Base-by-base conservation (phyloP, 164 flowering plant species). In the Pachysandra terminalis region DNA sequence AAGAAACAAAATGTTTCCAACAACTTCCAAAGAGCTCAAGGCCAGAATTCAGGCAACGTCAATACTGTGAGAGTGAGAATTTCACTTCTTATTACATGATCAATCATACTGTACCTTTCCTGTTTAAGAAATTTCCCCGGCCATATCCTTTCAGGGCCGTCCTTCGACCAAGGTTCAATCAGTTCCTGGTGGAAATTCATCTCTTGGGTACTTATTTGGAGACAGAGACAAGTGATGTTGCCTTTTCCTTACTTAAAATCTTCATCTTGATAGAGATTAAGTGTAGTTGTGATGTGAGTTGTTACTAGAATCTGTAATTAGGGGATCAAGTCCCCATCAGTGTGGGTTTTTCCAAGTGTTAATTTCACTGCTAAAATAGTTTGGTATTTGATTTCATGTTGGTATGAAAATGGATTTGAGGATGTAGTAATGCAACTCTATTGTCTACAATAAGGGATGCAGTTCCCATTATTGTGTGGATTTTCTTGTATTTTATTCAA, bases 201-300 rank as follows among this genome's bases (percentile, higher is more conserved):
- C 83, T 48, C 75, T 82, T 22, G 85, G 83, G 35, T 82, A 82
- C 81, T 74, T 82, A 72, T 81, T 81, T 71, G 82, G 82, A 69
- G 77, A 79, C 27, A 81, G 79, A 69, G 77, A 79, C 27, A 81
- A 81, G 73, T 81, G 66, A 74, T 65, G 35, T 58, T 58, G n/a
- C 61, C 26, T 19, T 27, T 37, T 58, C 40, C n/a, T n/a, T n/a
- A n/a, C n/a, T n/a, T n/a, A n/a, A n/a, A 17, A 37, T 27, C 61
- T 58, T 5, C 25, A 27, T 27, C 17, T 45, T 45, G 51, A 45
- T 45, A 10, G 51, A 1, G 6, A 10, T 12, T 45, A 12, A 40
- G 45, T 40, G 15, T 10, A 24, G 12, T 56, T 13, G 12, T 14
- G 32, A 21, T 58, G 37, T 58, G 61, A n/a, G 19, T 27, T 58